These are phyloP conservation scores for Leishmania aethiopica DNA, from an alignment of 208 protist genomes.

Conservation along the genomic window DNA sequence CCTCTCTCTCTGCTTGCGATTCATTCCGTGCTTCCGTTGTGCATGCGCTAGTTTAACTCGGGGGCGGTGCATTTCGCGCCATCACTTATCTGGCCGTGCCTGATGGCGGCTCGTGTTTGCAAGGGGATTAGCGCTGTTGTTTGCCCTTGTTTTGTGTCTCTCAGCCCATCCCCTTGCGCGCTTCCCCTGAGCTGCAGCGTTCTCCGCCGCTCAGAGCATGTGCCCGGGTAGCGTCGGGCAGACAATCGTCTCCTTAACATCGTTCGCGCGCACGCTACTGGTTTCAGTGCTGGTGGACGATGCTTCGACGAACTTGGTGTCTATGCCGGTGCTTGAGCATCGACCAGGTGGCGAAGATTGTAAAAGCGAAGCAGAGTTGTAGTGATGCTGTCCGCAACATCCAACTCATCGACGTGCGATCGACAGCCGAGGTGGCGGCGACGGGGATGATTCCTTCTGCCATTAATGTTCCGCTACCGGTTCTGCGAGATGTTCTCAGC, in stretches of 20 bases:
- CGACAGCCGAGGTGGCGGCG: conserved; percentile 65
- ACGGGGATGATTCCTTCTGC: conserved; percentile 74
- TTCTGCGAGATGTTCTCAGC: conserved; percentile 47
- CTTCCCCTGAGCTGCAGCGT: not conserved
- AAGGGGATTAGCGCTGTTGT: not conserved
- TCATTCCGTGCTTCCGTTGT: not conserved
- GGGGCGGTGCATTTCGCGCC: not conserved
- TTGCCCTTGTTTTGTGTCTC: not conserved
- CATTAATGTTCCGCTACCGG: conserved; percentile 67
- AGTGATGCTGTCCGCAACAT: conserved; percentile 31
- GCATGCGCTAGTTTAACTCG: not conserved
- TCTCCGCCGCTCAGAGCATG: not conserved
- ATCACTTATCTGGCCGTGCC: not conserved
- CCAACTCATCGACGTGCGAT: conserved; percentile 74
- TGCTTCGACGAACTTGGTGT: conserved; percentile 25
- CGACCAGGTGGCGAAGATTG: conserved; percentile 65
- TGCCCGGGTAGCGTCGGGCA: not conserved
- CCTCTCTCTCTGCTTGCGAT: not conserved
- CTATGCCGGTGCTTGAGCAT: conserved; percentile 41
- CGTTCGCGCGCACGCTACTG: conserved; percentile 1
- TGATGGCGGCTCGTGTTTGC: not conserved
- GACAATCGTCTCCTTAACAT: not conserved
- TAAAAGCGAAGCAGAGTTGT: conserved; percentile 46
- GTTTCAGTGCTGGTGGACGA: not conserved
- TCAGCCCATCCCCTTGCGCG: not conserved